phyloP scores from a whole-genome alignment of 2,329 filamentous ascomycete genomes.

The Hirsutella thompsonii region DNA sequence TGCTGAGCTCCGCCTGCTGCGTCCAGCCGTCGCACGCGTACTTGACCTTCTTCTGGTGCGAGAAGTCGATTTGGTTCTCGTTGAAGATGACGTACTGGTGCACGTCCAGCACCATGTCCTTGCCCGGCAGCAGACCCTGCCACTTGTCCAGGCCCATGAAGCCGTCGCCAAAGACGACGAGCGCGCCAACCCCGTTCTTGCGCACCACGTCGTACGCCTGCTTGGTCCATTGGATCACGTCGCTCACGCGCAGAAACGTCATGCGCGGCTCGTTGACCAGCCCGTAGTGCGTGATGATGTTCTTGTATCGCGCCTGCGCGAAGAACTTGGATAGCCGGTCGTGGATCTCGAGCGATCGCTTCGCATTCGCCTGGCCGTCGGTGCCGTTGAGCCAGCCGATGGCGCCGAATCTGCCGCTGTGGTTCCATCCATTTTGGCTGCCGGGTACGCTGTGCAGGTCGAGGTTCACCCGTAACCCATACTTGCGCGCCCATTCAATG shows the following conservation, averaged over 20 bases:
- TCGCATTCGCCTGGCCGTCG: conserved; percentile 62
- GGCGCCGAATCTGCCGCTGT: conserved; percentile 68
- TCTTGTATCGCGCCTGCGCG: conserved; percentile 81
- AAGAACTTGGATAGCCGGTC: conserved; percentile 84
- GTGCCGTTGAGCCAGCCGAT: conserved; percentile 91
- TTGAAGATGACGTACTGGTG: conserved; percentile 99
- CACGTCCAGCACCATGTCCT: conserved; percentile 78
- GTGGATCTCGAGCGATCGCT: conserved; percentile 79
- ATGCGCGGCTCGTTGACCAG: conserved; percentile 91
- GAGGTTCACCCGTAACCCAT: conserved; percentile 84
- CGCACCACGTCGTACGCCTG: conserved; percentile 61
- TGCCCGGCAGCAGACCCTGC: conserved; percentile 66
- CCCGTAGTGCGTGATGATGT: conserved; percentile 85
- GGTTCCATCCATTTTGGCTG: conserved; percentile 96
- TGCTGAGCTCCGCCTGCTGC: conserved; percentile 58
- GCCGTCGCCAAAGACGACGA: conserved; percentile 82
- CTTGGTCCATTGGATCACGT: conserved; percentile 70
- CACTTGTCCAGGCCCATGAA: conserved; percentile 87
- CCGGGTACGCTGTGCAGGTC: conserved; percentile 88
- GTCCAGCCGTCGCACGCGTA: conserved; percentile 87
- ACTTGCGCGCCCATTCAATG: conserved; percentile 88
- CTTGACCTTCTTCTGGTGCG: conserved; percentile 70
- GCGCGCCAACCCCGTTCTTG: conserved; percentile 58
- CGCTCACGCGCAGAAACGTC: conserved; percentile 51
- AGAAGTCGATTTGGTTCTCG: conserved; percentile 66